Percentiles rank a stretch among this genome's conserved stretches.
Conservation (phyloP, 1,139 yeast genomes). For the Yamadazyma spencermartinsiae region DNA sequence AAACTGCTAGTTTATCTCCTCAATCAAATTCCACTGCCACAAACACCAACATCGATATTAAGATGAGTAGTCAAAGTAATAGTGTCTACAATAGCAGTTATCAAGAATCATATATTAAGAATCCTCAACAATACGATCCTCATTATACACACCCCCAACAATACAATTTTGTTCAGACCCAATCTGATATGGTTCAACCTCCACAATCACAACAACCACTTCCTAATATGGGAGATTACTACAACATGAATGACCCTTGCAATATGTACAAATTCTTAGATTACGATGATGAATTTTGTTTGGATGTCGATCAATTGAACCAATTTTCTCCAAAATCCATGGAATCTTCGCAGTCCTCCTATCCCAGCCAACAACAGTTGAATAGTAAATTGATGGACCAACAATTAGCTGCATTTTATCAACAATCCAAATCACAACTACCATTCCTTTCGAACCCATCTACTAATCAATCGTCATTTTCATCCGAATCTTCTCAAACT, state of each 20-base stretch:
- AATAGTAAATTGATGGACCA: background rate
- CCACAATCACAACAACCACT: background rate
- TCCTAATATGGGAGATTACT: slow-evolving; percentile 1
- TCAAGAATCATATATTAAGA: background rate
- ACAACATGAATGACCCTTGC: slow-evolving; percentile 11
- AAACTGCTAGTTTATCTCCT: slow-evolving; percentile 8
- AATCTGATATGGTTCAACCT: no score
- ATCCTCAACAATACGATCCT: background rate
- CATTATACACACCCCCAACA: background rate
- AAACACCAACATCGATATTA: background rate
- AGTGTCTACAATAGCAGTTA: background rate
- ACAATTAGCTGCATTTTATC: slow-evolving; percentile 1
- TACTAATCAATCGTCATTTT: background rate
- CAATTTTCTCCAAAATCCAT: slow-evolving; percentile 9
- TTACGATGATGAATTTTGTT: slow-evolving; percentile 49
- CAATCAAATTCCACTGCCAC: no score
- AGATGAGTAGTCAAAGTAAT: background rate
- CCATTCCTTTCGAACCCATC: background rate
- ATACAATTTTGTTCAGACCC: slow-evolving; percentile 1
- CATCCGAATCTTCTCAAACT: background rate
- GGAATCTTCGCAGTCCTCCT: background rate
- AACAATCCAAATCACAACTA: background rate
- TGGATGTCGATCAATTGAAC: slow-evolving; percentile 46
- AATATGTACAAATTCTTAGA: slow-evolving; percentile 23
- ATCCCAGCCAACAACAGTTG: background rate